Evolutionary conservation across 495 filamentous ascomycete species (phyloP).

Genomic region (Penicillium flavigenum): DNA sequence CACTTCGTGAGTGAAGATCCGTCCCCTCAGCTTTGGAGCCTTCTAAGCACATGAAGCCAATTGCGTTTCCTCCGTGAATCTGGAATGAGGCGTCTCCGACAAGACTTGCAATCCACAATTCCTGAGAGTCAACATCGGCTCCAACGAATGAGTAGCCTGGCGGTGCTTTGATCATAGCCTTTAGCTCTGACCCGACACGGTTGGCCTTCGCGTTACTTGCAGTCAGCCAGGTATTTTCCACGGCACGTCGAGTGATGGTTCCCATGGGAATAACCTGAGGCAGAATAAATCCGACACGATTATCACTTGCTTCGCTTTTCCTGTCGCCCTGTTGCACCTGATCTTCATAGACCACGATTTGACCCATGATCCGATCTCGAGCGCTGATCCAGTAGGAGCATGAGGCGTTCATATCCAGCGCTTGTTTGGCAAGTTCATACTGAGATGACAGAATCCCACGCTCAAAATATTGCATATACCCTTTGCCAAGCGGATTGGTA

Average conservation of each 20-base stretch:
- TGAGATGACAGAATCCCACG: slow-evolving; percentile 82
- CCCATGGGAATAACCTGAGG: slow-evolving; percentile 99
- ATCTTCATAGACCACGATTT: slow-evolving; percentile 86
- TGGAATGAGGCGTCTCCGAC: slow-evolving; percentile 93
- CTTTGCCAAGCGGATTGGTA: slow-evolving; percentile 82
- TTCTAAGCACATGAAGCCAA: slow-evolving; percentile 98
- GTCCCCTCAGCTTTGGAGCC: slow-evolving; percentile 92
- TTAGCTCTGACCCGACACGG: slow-evolving; percentile 93
- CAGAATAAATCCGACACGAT: slow-evolving; percentile 78
- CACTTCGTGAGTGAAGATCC: slow-evolving; percentile 93
- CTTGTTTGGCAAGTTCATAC: slow-evolving; percentile 85
- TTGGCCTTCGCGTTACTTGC: slow-evolving; percentile 95
- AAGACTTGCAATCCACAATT: slow-evolving; percentile 96
- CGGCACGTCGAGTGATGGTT: slow-evolving; percentile 92
- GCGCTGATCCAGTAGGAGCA: slow-evolving; percentile 99
- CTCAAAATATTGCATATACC: slow-evolving; percentile 88
- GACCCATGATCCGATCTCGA: slow-evolving; percentile 83
- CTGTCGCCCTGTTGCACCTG: slow-evolving; percentile 43
- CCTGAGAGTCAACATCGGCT: slow-evolving; percentile 97
- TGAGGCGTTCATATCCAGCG: slow-evolving; percentile 95
- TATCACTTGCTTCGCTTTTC: slow-evolving; percentile 18
- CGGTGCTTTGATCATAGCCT: slow-evolving; percentile 93
- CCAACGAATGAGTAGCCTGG: slow-evolving; percentile 91
- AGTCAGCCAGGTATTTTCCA: slow-evolving; percentile 98
- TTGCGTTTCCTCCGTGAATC: slow-evolving; percentile 91